Evolutionary conservation across 306 rosid species (phyloP).

Genomic region (Arachis hypogaea): DNA sequence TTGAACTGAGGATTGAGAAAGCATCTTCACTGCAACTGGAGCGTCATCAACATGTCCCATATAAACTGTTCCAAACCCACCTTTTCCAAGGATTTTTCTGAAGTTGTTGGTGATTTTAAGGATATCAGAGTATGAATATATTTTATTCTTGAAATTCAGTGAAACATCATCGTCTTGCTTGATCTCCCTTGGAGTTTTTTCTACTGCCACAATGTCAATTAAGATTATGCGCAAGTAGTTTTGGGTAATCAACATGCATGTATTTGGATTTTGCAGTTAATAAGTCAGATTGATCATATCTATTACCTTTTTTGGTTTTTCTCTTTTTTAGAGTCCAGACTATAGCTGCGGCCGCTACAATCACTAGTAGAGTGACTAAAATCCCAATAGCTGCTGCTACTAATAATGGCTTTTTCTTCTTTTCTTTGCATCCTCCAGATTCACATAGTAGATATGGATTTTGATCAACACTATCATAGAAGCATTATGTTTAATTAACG

Average conservation of each 20-base stretch:
- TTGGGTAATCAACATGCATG: background rate
- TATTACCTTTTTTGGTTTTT: constrained; percentile 32
- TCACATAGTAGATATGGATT: constrained; percentile 45
- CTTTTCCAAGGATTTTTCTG: constrained; percentile 42
- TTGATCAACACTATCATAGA: constrained; percentile 41
- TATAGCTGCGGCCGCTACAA: background rate
- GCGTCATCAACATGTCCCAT: constrained; percentile 41
- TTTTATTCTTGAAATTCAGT: constrained; percentile 9
- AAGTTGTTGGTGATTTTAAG: constrained; percentile 51
- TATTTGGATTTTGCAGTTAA: background rate
- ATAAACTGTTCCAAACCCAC: constrained; percentile 59
- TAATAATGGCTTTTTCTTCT: constrained; percentile 34
- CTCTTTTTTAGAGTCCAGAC: constrained; percentile 29
- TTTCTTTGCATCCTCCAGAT: constrained; percentile 25
- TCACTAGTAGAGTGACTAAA: constrained; percentile 24
- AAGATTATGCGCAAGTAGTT: background rate
- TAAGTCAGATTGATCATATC: too few relatives aligned
- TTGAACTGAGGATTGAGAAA: constrained; percentile 46
- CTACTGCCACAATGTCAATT: background rate
- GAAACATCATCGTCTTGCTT: background rate
- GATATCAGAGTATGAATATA: constrained; percentile 44
- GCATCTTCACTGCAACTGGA: constrained; percentile 62
- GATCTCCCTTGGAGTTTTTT: constrained; percentile 4
- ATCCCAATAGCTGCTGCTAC: constrained; percentile 51
- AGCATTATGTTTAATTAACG: background rate